Conservation (phyloP, 1,284 basidiomycete genomes). For the Trichosporon inkin region DNA sequence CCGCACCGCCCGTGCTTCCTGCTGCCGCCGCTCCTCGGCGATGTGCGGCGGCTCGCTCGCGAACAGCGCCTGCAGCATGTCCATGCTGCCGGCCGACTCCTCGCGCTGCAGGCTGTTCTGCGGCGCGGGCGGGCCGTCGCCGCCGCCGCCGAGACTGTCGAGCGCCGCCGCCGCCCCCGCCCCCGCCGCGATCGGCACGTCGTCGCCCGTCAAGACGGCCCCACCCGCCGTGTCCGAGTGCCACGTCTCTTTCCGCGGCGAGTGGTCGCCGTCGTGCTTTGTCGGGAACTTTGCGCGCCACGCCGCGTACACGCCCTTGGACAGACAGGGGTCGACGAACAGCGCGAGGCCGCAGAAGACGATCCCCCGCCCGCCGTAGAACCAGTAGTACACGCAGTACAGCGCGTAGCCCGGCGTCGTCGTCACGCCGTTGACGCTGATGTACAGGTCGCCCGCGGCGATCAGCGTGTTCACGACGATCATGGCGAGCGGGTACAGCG, state of each 20-base stretch:
- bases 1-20: not conserved
- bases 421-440: slow-evolving; percentile 16
- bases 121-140: not conserved
- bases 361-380: slow-evolving; percentile 21
- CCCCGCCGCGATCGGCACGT: not conserved
- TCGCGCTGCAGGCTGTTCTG: not conserved
- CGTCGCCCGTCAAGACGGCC: not conserved
- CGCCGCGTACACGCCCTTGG: slow-evolving; percentile 13
- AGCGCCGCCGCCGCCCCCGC: too few species aligned
- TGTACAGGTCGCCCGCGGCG: slow-evolving; percentile 25
- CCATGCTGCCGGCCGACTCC: slow-evolving; percentile 14
- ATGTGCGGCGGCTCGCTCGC: slow-evolving; percentile 15
- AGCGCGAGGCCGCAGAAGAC: slow-evolving; percentile 17
- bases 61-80: slow-evolving; percentile 19
- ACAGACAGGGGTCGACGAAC: slow-evolving; percentile 22
- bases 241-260: not conserved
- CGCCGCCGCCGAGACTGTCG: not conserved
- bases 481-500: slow-evolving; percentile 28
- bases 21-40: slow-evolving; percentile 9
- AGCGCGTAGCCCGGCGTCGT: slow-evolving; percentile 15
- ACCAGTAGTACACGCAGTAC: slow-evolving; percentile 24
- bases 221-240: not conserved
- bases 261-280: not conserved
- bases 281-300: slow-evolving; percentile 11
- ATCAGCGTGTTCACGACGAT: slow-evolving; percentile 30